Base-by-base conservation (phyloP, 2,329 filamentous ascomycete species). In the Didymella exigua region DNA sequence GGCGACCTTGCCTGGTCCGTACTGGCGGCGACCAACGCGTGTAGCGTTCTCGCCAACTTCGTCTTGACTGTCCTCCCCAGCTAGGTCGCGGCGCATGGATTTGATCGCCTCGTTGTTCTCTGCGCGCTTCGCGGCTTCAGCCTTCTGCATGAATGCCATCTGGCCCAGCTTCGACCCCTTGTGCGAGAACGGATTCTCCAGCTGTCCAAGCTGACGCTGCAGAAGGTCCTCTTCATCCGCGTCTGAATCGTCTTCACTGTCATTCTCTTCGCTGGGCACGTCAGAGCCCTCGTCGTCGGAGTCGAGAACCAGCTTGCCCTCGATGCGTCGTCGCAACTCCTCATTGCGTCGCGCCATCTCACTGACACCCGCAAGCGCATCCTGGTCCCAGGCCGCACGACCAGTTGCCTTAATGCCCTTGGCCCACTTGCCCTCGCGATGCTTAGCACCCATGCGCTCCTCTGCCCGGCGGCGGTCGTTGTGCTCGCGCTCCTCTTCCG, bases 81-180 rank as follows among this genome's bases (percentile, higher is more conserved):
- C 80, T 19, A 97, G 79, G 42, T 93, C 89, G 51, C 86, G 85
- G 43, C 87, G 83, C 43, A 97, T 63, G 7, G 63, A 62, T 48
- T 75, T 72, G 29, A 78, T 67, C 27, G 91, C 84, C 51, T 90
- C 89, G 65, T 96, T 90, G 63, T 98, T 97, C 53, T 86, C 84
- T 59, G 88, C 85, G 74, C 88, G 92, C 67, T 86, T 86, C 31
- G 86, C 82, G 24, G 88, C 89, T 68, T 97, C 93, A 1, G 92
- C 91, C 62, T 89, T 91, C 67, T 89, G 86, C 95, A 99, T 98
- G 73, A 99, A 99, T 58, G 91, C 90, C 88, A 99, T 91, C 46
- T 84, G 84, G 75, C 90, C 86, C 6, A 99, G 78, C 65, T 86
- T 88, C 13, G 88, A 87, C 31, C 68, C 58, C 18, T 85, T 85